Base-by-base conservation (phyloP, 305 asterid species). In the Fraxinus velutina region DNA sequence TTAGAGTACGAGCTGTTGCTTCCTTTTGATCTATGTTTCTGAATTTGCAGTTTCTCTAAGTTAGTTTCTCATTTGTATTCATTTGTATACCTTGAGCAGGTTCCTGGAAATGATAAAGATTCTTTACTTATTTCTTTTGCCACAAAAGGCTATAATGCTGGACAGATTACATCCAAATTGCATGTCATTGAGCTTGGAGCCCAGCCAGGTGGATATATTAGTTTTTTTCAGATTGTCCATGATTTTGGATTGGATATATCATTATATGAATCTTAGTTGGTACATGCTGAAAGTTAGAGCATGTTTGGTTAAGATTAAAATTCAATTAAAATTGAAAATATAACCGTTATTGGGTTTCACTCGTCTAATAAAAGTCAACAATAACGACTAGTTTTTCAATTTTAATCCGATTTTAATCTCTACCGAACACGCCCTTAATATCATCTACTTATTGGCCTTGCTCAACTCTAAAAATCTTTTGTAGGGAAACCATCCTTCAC, bases 111-210 rank as follows among this genome's bases (percentile, higher is more conserved):
- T 85, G 99, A 93, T 33, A 95, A 89, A 88, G 97, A 92, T 66
- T 95, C 98, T 10, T 90, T 92, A 85, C 97, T 95, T 70, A 95
- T 95, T 78, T 92, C 98, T 72, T 95, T 95, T 91, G 98, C 99
- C 4, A 79, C 96, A 22, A 95, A 92, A 85, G 79, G 89, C 77
- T 90, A 92, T 33, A 93, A 92, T 86, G 93, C 97, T 68, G 99
- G 98, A 64, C 98, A 93, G 84, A 77, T 88, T 66, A 86, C 90
- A 83, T 94, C 98, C 9, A 96, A 94, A 88, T 90, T 96, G 93
- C 99, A 93, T 85, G 87, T 94, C 81, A 96, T 96, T 80, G 99
- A 96, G 92, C 97, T 94, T 78, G 99, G 99, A 85, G 99, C 99
- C 73, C 98, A 93, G 88, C 94, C 96, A 92, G 98, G 99, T 96